Percentiles rank a stretch among this genome's conserved stretches.
phyloP scores from a whole-genome alignment of 805 yeast species.

The Hanseniaspora singularis region DNA sequence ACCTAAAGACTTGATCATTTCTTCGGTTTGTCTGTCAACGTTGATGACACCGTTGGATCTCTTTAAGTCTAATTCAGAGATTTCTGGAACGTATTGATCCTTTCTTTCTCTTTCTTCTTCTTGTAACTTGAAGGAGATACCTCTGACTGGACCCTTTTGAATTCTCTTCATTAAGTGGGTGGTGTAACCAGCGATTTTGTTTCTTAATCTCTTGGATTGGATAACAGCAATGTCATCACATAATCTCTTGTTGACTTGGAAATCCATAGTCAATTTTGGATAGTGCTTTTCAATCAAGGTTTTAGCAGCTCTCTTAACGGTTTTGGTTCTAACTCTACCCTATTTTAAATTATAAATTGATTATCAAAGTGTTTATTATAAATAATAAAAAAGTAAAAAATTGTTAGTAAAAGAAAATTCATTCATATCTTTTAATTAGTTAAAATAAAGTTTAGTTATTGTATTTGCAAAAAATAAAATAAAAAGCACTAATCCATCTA shows the following conservation, averaged over 20 bases:
- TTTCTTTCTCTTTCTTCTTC: constrained; percentile 99
- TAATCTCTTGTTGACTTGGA: constrained; percentile 99
- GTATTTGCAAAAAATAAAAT: too few relatives aligned
- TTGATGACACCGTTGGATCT: constrained; percentile 92
- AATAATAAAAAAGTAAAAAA: not conserved
- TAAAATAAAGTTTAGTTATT: too few relatives aligned
- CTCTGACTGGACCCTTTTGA: constrained; percentile 99
- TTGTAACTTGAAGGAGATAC: constrained; percentile 99
- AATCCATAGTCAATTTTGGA: constrained; percentile 98
- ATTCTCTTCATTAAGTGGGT: constrained; percentile 99
- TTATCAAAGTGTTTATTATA: not conserved
- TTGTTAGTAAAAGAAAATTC: constrained; percentile 9
- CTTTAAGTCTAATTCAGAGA: constrained; percentile 96
- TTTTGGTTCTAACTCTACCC: constrained; percentile 99
- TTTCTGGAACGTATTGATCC: constrained; percentile 99
- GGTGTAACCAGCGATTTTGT: constrained; percentile 99
- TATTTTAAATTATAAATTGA: constrained; percentile 26
- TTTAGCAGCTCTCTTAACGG: constrained; percentile 99
- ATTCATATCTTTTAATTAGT: not conserved
- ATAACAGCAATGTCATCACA: constrained; percentile 97
- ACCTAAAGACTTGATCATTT: constrained; percentile 87
- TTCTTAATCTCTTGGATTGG: constrained; percentile 99
- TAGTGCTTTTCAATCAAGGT: constrained; percentile 98
- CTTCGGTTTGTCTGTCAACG: constrained; percentile 94
- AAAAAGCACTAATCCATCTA: too few relatives aligned